Base-by-base conservation (phyloP, 768 basidiomycete genomes). In the Agrocybe praecox region DNA sequence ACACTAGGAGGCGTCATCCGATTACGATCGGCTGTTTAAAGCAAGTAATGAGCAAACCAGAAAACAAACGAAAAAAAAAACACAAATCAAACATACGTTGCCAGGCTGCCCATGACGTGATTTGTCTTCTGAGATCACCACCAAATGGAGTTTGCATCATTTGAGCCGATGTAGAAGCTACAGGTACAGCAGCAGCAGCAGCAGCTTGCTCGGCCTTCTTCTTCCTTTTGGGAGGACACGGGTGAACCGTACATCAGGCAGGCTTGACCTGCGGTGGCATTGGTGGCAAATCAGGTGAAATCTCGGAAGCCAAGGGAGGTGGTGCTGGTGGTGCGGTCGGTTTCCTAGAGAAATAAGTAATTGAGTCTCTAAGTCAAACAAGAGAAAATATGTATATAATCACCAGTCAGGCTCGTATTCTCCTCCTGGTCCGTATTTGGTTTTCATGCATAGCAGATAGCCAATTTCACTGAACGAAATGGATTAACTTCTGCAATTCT, bases 391-490 rank as follows among this genome's bases (percentile, higher is more conserved):
- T 7, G 19, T 21, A n/a, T n/a, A 12, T n/a, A 34, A 48, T 57
- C 74, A 86, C 92, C 92, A 94, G n/a, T 90, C 86, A 8, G 87
- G 82, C 64, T 92, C 88, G 65, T 89, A 94, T 69, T 92, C 88
- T 49, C 92, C 92, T 54, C 90, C 91, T n/a, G 90, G 86, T 6
- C 87, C 87, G 62, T 92, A 90, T 67, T 89, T 89, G 40, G 89
- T 79, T 69, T 84, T 86, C 78, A 88, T 77, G 62, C 79, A 76
- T 57, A 94, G 70, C 22, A 94, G 75, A 56, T 79, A 83, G 23
- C 89, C 92, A 53, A 94, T 79, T 76, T 93, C 90, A 63, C 92
- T 92, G 60, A 11, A 60, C 34, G 44, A 22, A 22, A 7, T 52
- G 15, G 58, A n/a, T 58, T 22, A 36, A 46, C 36, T 17, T 33